Evolutionary conservation across 768 basidiomycete species (phyloP).

Genomic region (Phaeotremella fagi): DNA sequence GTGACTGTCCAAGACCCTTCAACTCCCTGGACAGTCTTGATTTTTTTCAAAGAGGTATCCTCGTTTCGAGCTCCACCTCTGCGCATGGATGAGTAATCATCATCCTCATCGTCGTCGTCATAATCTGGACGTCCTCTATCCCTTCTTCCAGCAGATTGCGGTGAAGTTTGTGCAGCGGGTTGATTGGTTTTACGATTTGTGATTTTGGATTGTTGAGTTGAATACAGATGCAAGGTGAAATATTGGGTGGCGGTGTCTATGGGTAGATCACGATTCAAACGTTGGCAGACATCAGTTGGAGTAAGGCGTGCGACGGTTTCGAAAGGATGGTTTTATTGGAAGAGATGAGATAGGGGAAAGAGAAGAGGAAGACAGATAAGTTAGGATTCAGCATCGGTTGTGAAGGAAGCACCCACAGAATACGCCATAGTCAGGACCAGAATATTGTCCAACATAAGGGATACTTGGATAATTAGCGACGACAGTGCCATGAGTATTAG

Average conservation of each 20-base stretch:
- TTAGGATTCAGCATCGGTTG: constrained; percentile 7
- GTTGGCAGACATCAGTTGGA: constrained; percentile 25
- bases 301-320: background rate
- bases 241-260: constrained; percentile 68
- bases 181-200: constrained; percentile 54
- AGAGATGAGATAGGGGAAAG: background rate
- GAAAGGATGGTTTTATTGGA: background rate
- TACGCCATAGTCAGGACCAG: constrained; percentile 37
- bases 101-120: constrained; percentile 52
- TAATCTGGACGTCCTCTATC: constrained; percentile 20
- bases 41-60: constrained; percentile 44
- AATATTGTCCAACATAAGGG: constrained; percentile 47
- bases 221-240: constrained; percentile 81
- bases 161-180: constrained; percentile 10
- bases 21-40: constrained; percentile 64
- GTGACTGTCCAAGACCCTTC: constrained; percentile 89
- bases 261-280: constrained; percentile 24
- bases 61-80: constrained; percentile 28
- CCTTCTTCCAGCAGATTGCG: constrained; percentile 2
- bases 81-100: constrained; percentile 50
- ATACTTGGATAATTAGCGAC: constrained; percentile 43
- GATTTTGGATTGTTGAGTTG: constrained; percentile 43
- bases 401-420: constrained; percentile 32
- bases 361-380: constrained; percentile 15
- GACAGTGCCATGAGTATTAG: constrained; percentile 41